Base-by-base conservation (phyloP, 116 monocot genomes). In the Cymodocea nodosa region DNA sequence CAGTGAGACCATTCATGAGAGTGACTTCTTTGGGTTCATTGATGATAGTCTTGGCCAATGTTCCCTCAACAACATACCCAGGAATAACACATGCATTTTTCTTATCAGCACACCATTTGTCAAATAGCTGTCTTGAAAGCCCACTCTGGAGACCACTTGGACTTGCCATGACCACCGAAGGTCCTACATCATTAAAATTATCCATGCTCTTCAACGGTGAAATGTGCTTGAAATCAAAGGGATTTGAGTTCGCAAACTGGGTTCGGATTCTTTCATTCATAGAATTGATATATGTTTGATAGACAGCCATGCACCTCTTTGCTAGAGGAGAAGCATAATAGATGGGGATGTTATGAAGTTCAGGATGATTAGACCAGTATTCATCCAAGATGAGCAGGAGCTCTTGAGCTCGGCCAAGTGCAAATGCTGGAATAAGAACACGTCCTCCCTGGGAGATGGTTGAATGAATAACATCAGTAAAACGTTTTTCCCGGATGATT, bases 21-120 rank as follows among this genome's bases (percentile, higher is more conserved):
- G 97, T 98, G 36, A 98, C 97, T 74, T 98, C 97, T 71, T 89
- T 98, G 15, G 97, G 97, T 71, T 98, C 97, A 23, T 89, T 98
- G 59, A 98, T 88, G 35, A 98, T 98, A 34, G 92, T 88, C 73
- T 98, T 98, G 13, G 92, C 85, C 3, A 86, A 71, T 6, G 92
- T 98, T 15, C 97, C 97, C 67, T 91, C 97, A 35, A 98, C 92
- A 4, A 98, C 97, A 75, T 91, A 98, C 2, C 97, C 97, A 24
- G 97, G 97, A 51, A 98, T 80, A 9, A 98, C 89, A 71, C 97
- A 98, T 13, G 97, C 81, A 68, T 98, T 98, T 65, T 73, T 85
- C 59, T 92, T 86, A 71, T 98, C 97, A 23, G 92, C 48, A 39
- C 97, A 98, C 97, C 97, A 98, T 54, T 84, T 91, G 59, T 91